Base-by-base conservation (phyloP, 352 stramenopile species). In the Pythium graminicola region DNA sequence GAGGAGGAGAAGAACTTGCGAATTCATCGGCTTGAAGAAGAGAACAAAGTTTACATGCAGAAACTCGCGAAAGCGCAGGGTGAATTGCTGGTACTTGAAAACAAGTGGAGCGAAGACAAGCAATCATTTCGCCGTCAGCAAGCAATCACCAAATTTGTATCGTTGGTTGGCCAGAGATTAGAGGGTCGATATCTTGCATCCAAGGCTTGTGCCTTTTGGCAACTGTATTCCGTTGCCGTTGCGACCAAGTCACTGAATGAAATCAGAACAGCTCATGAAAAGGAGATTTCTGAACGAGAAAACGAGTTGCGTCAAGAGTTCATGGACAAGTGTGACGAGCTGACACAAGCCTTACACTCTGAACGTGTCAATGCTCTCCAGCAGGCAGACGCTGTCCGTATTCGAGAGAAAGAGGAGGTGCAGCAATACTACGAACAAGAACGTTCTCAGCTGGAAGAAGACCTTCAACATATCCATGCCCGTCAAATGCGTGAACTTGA, bases 1-100 rank as follows among this genome's bases (percentile, higher is more conserved):
- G 81, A 88, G 45, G 64, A 80, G n/a, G 76, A 89, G 27, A 88
- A 88, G 47, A 76, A 70, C 20, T 27, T 59, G 19, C 62, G 68
- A 1, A 79, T 88, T 20, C 53, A 68, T 40, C 70, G 69, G 5
- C 54, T 86, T 0, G 70, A 86, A 11, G 70, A 69, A 6, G 77
- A 86, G 19, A 74, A 73, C 8, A 28, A 53, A 0, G 38, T 68
- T 40, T 83, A 78, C 32, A 70, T 88, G 61, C 36, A 62, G 14
- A 81, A 85, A 38, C 46, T 88, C 23, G 77, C 77, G 2, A 64
- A 67, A 11, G 57, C 71, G 2, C 73, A 88, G 62, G 74, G 70
- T 4, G 74, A 88, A 8, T 64, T 81, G 35, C 44, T 86, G 1
- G 69, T 86, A 1, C 45, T 82, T 0, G 70, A 83, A 54, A 77